A percentile compares a stretch with the other conserved stretches of the same genome.
Conservation (phyloP, 2,329 filamentous ascomycete species). For the Ceratocystis cacaofunesta region DNA sequence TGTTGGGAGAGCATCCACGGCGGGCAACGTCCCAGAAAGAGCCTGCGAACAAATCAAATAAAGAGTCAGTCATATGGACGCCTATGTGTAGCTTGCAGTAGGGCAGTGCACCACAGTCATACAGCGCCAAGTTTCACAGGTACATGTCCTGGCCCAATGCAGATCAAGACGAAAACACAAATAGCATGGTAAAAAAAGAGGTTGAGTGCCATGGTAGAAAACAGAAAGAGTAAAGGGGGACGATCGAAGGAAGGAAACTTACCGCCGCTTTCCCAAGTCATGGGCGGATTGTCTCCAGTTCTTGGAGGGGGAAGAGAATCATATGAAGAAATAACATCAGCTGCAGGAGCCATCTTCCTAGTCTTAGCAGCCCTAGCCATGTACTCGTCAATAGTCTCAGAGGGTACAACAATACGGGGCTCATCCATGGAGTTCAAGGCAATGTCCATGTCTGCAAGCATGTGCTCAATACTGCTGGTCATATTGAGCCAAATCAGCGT, state of each 20-base stretch:
- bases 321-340: constrained; percentile 32
- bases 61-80: neutral
- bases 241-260: constrained; percentile 19
- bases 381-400: constrained; percentile 43
- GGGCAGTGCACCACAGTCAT: neutral
- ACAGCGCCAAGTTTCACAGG: neutral
- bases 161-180: neutral
- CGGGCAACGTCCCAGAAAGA: constrained; percentile 43
- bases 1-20: constrained; percentile 47
- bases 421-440: constrained; percentile 54
- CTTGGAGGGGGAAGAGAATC: constrained; percentile 27
- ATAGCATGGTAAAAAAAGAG: neutral
- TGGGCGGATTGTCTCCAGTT: constrained; percentile 23
- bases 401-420: constrained; percentile 47
- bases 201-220: neutral
- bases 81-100: neutral
- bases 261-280: constrained; percentile 38
- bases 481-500: constrained; percentile 41
- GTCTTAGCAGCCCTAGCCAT: constrained; percentile 38
- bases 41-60: constrained; percentile 22
- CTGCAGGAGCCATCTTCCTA: constrained; percentile 29
- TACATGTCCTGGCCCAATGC: neutral
- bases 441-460: constrained; percentile 53
- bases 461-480: constrained; percentile 36
- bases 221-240: neutral